Conservation (phyloP, 2,329 filamentous ascomycete species). For the Didymella arachidicola region DNA sequence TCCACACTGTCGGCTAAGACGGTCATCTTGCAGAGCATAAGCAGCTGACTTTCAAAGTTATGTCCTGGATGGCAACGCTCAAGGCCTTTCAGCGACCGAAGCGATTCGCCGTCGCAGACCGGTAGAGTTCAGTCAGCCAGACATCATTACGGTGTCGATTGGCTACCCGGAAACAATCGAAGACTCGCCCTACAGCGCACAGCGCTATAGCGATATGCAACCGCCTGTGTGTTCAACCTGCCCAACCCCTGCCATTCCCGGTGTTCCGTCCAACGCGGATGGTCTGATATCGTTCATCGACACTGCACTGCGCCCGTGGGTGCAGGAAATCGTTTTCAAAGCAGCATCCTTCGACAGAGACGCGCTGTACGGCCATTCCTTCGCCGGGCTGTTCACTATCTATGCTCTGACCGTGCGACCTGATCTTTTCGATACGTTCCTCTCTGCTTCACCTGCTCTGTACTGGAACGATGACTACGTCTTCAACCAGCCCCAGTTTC, state of each 20-base stretch:
- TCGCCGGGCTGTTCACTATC: slow-evolving; percentile 59
- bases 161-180: slow-evolving; percentile 41
- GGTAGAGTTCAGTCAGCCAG: slow-evolving; percentile 42
- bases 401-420: slow-evolving; percentile 55
- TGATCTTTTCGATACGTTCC: slow-evolving; percentile 54
- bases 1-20: background rate
- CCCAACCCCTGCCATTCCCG: slow-evolving; percentile 33
- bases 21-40: background rate
- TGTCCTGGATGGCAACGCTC: slow-evolving; percentile 45
- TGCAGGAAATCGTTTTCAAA: slow-evolving; percentile 39
- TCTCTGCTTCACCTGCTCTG: slow-evolving; percentile 58
- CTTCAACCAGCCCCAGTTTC: slow-evolving; percentile 33
- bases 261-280: slow-evolving; percentile 56
- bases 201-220: slow-evolving; percentile 41
- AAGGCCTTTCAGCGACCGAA: slow-evolving; percentile 40
- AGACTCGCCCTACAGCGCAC: slow-evolving; percentile 41
- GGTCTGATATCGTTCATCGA: slow-evolving; percentile 57
- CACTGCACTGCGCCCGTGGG: slow-evolving; percentile 50
- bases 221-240: slow-evolving; percentile 42
- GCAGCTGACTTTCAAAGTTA: slow-evolving; percentile 28
- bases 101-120: slow-evolving; percentile 40
- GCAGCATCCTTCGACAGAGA: slow-evolving; percentile 48
- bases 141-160: slow-evolving; percentile 44
- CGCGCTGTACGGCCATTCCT: slow-evolving; percentile 60
- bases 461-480: slow-evolving; percentile 59